Evolutionary conservation across 345 rosid species (phyloP).

Genomic region (Rhizophora mangle): DNA sequence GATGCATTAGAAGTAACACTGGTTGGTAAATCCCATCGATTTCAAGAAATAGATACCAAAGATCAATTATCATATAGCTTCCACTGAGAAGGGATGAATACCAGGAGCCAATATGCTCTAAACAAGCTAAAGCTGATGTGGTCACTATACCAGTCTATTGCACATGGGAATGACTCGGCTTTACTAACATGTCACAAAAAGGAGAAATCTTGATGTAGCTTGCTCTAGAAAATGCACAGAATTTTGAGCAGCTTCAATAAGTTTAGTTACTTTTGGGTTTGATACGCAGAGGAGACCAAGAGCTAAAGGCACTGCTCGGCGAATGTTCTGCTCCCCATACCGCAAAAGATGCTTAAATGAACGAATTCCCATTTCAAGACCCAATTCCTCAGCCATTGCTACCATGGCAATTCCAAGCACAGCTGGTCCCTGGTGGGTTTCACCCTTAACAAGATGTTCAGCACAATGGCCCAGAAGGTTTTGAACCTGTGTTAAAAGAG

Average conservation of each 20-base stretch:
- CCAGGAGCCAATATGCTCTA: too few species aligned
- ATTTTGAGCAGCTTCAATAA: background rate
- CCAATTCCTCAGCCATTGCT: slow-evolving; percentile 97
- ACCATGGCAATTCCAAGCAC: slow-evolving; percentile 97
- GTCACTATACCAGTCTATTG: slow-evolving; percentile 34
- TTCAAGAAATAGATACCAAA: too few species aligned
- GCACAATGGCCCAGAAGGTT: slow-evolving; percentile 85
- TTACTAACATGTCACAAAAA: too few species aligned
- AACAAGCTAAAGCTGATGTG: too few species aligned
- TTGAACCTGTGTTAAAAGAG: slow-evolving; percentile 38
- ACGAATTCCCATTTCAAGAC: slow-evolving; percentile 94
- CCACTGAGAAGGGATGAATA: background rate
- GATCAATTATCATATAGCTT: too few species aligned
- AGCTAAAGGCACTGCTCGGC: slow-evolving; percentile 90
- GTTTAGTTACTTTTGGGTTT: slow-evolving; percentile 64
- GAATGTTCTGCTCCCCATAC: slow-evolving; percentile 88
- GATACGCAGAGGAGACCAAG: slow-evolving; percentile 97
- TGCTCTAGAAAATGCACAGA: background rate
- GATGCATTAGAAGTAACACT: too few species aligned
- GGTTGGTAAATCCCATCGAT: too few species aligned
- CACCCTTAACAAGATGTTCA: slow-evolving; percentile 83
- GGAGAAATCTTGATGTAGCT: too few species aligned
- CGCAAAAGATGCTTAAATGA: slow-evolving; percentile 87
- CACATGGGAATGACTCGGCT: too few species aligned
- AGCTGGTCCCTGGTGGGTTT: slow-evolving; percentile 89